Evolutionary conservation across 768 basidiomycete species (phyloP), one percentile per base, ranked within the genome.

Genomic region (Austroboletus festivus): DNA sequence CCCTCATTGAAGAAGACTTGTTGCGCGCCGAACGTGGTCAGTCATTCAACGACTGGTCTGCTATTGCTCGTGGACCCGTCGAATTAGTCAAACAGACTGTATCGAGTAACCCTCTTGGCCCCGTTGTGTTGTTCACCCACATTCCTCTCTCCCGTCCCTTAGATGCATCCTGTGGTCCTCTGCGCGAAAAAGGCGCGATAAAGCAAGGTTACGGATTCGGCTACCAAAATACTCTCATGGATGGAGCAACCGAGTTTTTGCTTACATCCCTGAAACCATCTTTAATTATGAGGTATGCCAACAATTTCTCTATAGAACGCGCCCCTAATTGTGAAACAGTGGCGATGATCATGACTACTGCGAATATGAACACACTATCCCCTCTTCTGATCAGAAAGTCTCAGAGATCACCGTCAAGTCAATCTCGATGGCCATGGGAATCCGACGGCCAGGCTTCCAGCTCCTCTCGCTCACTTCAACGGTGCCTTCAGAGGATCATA

Each of bases 281-380:
- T 1, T 65, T 88, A 12, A 73, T 94, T 28, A 86, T 92, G 67
- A 93, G 88, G 87, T 87, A 56, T 48, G 72, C 55, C 40, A 11
- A 23, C 18, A 40, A 21, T 49, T 41, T 19, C 15, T n/a, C 12
- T 11, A 38, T 23, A 3, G 21, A 41, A 42, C 28, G 21, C 24
- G 43, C 26, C 22, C 9, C 56, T 55, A 44, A 55, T 41, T 24
- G 33, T 47, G 31, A 50, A 37, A 34, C 47, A 92, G 89, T 56
- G 95, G 91, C 5, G 93, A 97, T 65, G 93, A 97, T 61, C 93
- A 96, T 63, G 95, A 97, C 59, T 92, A 94, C 55, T 98, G 95
- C 67, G 89, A 89, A 71, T 81, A 83, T 60, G 72, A 73, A 62
- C 81, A 85, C 64, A 55, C 68, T 53, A 62, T 65, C 45, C 49